phyloP scores from a whole-genome alignment of 1,284 basidiomycete genomes.

The Apiotrichum brassicae region DNA sequence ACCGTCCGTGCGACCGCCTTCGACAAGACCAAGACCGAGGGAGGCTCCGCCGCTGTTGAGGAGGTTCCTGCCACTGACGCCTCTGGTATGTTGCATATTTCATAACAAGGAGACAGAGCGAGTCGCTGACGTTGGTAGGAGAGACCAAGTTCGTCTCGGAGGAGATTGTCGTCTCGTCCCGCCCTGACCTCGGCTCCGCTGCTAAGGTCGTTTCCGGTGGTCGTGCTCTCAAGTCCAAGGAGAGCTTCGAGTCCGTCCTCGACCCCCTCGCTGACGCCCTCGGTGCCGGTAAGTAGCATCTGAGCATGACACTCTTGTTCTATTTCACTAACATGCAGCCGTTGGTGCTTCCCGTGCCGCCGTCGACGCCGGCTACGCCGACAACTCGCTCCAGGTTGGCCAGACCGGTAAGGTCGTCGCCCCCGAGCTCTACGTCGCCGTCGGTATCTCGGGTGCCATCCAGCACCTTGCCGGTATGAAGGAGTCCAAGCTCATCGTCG shows the following conservation, averaged over 20 bases:
- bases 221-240: constrained; percentile 87
- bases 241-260: constrained; percentile 80
- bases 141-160: constrained; percentile 75
- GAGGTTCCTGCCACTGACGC: constrained; percentile 64
- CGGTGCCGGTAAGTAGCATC: constrained; percentile 56
- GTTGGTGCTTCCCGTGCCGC: constrained; percentile 96
- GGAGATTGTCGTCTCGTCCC: constrained; percentile 79
- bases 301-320: neutral
- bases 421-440: constrained; percentile 80
- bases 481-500: constrained; percentile 96
- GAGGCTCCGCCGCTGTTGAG: constrained; percentile 56
- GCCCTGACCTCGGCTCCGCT: constrained; percentile 87
- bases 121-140: constrained; percentile 16
- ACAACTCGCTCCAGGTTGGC: constrained; percentile 96
- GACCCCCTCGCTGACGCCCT: constrained; percentile 90
- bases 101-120: neutral
- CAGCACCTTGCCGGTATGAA: constrained; percentile 99
- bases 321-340: constrained; percentile 49
- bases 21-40: constrained; percentile 57
- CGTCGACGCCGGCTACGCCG: constrained; percentile 96
- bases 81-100: constrained; percentile 47
- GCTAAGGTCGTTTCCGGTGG: constrained; percentile 90
- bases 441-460: constrained; percentile 97
- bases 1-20: constrained; percentile 96
- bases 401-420: constrained; percentile 81